A percentile compares a stretch with the other conserved stretches of the same genome.
phyloP scores from a whole-genome alignment of 169 alveolate genomes.

The Amoebophrya sp. region DNA sequence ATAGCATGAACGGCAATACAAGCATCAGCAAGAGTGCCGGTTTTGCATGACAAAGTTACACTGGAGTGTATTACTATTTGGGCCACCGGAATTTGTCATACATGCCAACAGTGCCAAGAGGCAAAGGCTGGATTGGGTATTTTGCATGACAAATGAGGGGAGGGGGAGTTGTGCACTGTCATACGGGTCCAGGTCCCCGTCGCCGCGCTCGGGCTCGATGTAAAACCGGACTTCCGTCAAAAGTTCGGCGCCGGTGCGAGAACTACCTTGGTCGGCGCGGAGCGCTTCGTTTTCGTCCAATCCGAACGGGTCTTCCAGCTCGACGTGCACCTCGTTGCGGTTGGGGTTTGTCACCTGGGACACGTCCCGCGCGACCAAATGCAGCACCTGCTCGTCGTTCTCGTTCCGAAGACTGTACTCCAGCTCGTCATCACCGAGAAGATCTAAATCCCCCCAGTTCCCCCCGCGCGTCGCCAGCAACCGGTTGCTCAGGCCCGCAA shows the following conservation, averaged over 20 bases:
- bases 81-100: too few relatives aligned
- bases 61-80: too few relatives aligned
- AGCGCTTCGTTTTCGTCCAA: neutral
- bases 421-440: neutral
- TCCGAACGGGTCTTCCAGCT: neutral
- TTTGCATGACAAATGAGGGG: too few relatives aligned
- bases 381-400: neutral
- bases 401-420: neutral
- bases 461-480: neutral
- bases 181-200: too few relatives aligned
- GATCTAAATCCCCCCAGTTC: neutral
- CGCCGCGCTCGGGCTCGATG: neutral
- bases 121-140: too few relatives aligned
- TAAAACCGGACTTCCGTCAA: neutral
- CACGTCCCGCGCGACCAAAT: neutral
- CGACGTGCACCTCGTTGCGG: neutral
- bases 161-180: too few relatives aligned
- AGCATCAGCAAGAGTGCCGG: too few relatives aligned
- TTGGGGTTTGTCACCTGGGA: neutral
- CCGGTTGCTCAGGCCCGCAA: conserved; percentile 5
- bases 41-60: too few relatives aligned
- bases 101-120: too few relatives aligned
- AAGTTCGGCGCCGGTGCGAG: neutral
- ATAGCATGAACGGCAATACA: too few relatives aligned
- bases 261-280: neutral